A percentile compares a stretch with the other conserved stretches of the same genome.
phyloP scores from a whole-genome alignment of 2,329 filamentous ascomycete species.

The Nemania sp. region DNA sequence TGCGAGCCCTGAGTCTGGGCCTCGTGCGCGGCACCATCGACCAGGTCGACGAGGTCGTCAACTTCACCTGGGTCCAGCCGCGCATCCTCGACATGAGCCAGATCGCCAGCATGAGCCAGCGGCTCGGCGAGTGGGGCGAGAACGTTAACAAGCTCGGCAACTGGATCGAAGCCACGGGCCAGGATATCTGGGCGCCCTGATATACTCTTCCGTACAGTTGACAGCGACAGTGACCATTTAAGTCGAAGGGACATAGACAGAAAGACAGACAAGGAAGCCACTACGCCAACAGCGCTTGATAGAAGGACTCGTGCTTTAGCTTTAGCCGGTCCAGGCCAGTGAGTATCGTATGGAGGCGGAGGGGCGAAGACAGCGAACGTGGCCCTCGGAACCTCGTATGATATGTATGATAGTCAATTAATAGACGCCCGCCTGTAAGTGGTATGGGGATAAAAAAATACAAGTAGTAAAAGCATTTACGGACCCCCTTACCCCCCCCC shows the following conservation, averaged over 20 bases:
- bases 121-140: conserved; percentile 93
- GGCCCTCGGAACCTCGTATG: conserved; percentile 14
- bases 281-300: background rate
- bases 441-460: conserved; percentile 26
- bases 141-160: conserved; percentile 96
- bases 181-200: conserved; percentile 91
- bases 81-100: conserved; percentile 97
- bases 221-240: no score
- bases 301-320: conserved; percentile 1
- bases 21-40: conserved; percentile 93
- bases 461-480: conserved; percentile 25
- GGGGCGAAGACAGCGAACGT: conserved; percentile 7
- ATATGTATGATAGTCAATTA: conserved; percentile 38
- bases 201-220: no score
- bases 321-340: conserved; percentile 4
- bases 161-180: conserved; percentile 94
- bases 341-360: background rate
- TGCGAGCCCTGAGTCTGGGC: conserved; percentile 97
- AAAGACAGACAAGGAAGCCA: conserved; percentile 6
- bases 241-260: background rate
- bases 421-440: conserved; percentile 30
- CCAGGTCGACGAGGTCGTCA: conserved; percentile 92
- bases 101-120: conserved; percentile 89
- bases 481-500: no score
- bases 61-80: conserved; percentile 98